Conservation (phyloP, 2,329 filamentous ascomycete genomes). For the Zymoseptoria brevis region DNA sequence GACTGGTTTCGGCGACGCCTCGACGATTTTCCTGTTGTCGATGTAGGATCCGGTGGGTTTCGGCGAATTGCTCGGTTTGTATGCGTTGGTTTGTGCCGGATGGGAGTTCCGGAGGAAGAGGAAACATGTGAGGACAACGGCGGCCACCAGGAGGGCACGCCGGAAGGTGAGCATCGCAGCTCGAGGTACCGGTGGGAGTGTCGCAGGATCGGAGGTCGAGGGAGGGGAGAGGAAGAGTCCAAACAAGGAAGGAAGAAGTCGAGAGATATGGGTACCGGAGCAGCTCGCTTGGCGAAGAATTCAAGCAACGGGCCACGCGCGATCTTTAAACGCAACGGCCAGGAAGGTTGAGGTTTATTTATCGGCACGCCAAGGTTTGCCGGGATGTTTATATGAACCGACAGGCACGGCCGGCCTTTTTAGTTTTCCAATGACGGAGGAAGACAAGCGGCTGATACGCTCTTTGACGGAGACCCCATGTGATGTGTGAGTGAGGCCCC, state of each 20-base stretch:
- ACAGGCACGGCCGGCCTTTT: not conserved
- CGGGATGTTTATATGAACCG: not conserved
- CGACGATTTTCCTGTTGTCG: slow-evolving; percentile 29
- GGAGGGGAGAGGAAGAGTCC: not conserved
- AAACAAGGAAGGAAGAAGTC: not conserved
- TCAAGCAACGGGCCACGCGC: not conserved
- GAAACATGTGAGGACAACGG: slow-evolving; percentile 60
- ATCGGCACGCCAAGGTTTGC: not conserved
- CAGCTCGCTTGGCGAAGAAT: not conserved
- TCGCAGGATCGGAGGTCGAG: not conserved
- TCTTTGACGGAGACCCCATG: not conserved
- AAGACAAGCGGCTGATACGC: not conserved
- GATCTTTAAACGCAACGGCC: not conserved
- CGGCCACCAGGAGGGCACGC: slow-evolving; percentile 64
- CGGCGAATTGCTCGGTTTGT: slow-evolving; percentile 27
- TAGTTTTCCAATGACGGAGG: not conserved
- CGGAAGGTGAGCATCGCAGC: slow-evolving; percentile 66
- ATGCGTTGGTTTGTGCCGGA: slow-evolving; percentile 13
- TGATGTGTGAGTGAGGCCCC: too few relatives aligned
- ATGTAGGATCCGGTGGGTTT: slow-evolving; percentile 30
- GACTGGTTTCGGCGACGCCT: slow-evolving; percentile 13
- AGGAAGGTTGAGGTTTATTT: not conserved
- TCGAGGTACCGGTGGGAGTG: not conserved
- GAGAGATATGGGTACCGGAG: not conserved
- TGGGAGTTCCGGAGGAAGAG: slow-evolving; percentile 61